Evolutionary conservation across 306 rosid genomes (phyloP).

Genomic region (Vigna reflexopilosa): DNA sequence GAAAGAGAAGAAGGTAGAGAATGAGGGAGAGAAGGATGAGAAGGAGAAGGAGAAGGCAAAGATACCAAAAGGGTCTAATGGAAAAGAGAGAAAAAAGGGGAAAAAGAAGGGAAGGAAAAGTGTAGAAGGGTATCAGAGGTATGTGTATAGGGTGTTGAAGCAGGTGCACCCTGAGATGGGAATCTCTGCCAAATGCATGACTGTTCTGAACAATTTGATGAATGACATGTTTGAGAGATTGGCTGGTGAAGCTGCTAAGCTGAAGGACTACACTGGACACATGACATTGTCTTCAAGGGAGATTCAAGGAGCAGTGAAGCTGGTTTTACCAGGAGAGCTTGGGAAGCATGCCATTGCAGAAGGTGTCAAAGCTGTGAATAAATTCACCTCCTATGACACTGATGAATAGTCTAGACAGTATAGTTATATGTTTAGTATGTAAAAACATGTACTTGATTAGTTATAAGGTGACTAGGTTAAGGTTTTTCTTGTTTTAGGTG

Average conservation of each 20-base stretch:
- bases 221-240: conserved; percentile 84
- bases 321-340: conserved; percentile 74
- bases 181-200: conserved; percentile 66
- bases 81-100: conserved; percentile 40
- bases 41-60: not conserved
- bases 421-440: not conserved
- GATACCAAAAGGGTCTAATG: not conserved
- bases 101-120: conserved; percentile 33
- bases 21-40: not conserved
- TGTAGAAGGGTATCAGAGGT: conserved; percentile 69
- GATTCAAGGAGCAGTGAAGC: conserved; percentile 74
- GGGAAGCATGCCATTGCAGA: conserved; percentile 81
- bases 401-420: not conserved
- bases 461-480: not conserved
- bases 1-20: conserved; percentile 1
- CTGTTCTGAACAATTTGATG: conserved; percentile 70
- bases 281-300: conserved; percentile 65
- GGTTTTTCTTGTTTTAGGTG: not conserved
- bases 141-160: conserved; percentile 69
- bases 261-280: conserved; percentile 52
- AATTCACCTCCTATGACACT: conserved; percentile 37
- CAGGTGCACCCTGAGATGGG: conserved; percentile 85
- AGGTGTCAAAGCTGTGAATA: conserved; percentile 70
- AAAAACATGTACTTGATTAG: not conserved
- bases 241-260: conserved; percentile 62